These are phyloP conservation scores for Pelargonium fulgidum DNA, from an alignment of 441 rosid genomes.

Conservation along the genomic window DNA sequence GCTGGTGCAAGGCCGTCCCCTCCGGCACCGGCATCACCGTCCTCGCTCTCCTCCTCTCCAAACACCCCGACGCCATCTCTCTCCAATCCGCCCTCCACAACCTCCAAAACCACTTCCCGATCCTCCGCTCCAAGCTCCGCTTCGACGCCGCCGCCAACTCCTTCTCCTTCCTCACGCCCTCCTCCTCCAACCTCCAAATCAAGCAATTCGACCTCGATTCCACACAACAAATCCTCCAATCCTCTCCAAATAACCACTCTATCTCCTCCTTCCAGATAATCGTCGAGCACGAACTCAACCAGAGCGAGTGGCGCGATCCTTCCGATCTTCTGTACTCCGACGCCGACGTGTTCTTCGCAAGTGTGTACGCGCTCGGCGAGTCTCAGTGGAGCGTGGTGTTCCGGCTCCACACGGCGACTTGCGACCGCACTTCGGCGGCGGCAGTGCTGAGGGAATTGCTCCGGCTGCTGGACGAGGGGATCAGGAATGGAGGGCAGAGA, in stretches of 20 bases:
- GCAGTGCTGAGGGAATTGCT: constrained; percentile 42
- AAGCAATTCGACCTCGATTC: constrained; percentile 41
- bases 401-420: constrained; percentile 58
- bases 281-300: constrained; percentile 65
- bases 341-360: constrained; percentile 37
- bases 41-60: constrained; percentile 54
- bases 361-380: constrained; percentile 43
- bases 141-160: constrained; percentile 34
- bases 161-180: constrained; percentile 53
- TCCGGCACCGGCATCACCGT: constrained; percentile 79
- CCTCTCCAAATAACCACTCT: background rate
- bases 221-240: constrained; percentile 37
- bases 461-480: constrained; percentile 22
- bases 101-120: constrained; percentile 55
- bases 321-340: constrained; percentile 23
- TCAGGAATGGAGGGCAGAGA: constrained; percentile 19
- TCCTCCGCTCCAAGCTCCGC: constrained; percentile 64
- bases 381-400: constrained; percentile 38
- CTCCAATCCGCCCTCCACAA: constrained; percentile 45
- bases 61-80: constrained; percentile 32
- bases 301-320: constrained; percentile 47
- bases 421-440: constrained; percentile 72
- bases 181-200: constrained; percentile 37
- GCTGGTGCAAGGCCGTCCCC: constrained; percentile 84
- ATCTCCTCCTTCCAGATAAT: constrained; percentile 35